These are phyloP conservation scores for Eragrostis curvula DNA, from an alignment of 176 grass and related monocot genomes.

Conservation along the genomic window DNA sequence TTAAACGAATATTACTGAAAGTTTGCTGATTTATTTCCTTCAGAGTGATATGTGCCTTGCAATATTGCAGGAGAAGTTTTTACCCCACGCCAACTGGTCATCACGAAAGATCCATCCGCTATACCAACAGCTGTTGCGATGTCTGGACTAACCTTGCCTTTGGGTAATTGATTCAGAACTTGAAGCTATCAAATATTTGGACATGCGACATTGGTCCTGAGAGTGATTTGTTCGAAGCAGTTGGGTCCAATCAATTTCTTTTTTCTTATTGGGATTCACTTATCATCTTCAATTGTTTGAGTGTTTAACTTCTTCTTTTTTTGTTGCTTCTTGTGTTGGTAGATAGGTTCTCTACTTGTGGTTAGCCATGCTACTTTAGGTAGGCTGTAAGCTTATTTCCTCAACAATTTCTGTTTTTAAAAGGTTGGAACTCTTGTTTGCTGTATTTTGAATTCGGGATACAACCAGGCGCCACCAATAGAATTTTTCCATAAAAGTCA, in stretches of 20 bases:
- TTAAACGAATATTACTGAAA: constrained; percentile 18
- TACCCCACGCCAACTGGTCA: constrained; percentile 77
- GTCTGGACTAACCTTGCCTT: constrained; percentile 76
- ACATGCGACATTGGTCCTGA: background rate
- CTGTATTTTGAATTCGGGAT: background rate
- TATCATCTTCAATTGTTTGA: background rate
- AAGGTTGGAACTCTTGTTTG: background rate
- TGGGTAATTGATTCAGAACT: constrained; percentile 59
- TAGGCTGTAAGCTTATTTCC: constrained; percentile 12
- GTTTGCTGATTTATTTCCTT: constrained; percentile 27
- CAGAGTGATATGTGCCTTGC: constrained; percentile 29
- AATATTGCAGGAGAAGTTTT: constrained; percentile 73
- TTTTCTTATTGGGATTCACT: background rate
- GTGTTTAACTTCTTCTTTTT: background rate
- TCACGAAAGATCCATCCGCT: constrained; percentile 71
- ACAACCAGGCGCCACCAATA: background rate
- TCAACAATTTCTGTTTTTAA: background rate
- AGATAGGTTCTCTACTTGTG: constrained; percentile 13
- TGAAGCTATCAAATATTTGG: constrained; percentile 17
- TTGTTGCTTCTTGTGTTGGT: constrained; percentile 16
- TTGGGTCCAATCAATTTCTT: constrained; percentile 12
- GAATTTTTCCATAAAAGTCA: background rate
- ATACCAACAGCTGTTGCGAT: constrained; percentile 73
- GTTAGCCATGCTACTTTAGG: background rate
- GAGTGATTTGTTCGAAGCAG: constrained; percentile 23